Percentiles rank a stretch among this genome's conserved stretches.
These are phyloP conservation scores for Ascochyta clinopodiicola DNA, from an alignment of 2,329 filamentous ascomycete species.

Conservation along the genomic window DNA sequence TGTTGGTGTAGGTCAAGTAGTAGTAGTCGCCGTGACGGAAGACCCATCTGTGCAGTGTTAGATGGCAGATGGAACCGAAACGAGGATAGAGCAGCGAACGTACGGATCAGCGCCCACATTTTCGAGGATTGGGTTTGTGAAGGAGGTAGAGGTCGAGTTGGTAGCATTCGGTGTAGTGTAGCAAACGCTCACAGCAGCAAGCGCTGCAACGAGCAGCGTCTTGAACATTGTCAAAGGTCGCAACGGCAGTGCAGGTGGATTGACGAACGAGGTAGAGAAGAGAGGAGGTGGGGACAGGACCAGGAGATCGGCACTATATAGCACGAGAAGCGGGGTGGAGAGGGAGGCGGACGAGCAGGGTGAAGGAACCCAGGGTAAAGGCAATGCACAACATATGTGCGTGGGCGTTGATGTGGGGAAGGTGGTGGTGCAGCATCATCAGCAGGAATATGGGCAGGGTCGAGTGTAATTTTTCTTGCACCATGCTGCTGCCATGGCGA, in stretches of 20 bases:
- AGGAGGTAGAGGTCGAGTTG: slow-evolving; percentile 46
- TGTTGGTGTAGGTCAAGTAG: slow-evolving; percentile 56
- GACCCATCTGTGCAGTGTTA: slow-evolving; percentile 47
- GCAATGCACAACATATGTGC: slow-evolving; percentile 11
- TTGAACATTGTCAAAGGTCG: slow-evolving; percentile 25
- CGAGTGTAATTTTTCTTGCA: too few relatives aligned
- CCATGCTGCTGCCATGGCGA: too few relatives aligned
- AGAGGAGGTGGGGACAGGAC: background rate
- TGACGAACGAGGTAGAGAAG: background rate
- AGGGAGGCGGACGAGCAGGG: slow-evolving; percentile 1
- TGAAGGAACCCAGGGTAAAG: slow-evolving; percentile 9
- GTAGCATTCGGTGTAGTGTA: slow-evolving; percentile 18
- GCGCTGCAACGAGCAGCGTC: slow-evolving; percentile 23
- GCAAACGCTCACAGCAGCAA: slow-evolving; percentile 25
- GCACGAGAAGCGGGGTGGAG: slow-evolving; percentile 1
- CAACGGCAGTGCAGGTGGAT: background rate
- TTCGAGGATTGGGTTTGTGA: slow-evolving; percentile 54
- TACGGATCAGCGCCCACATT: slow-evolving; percentile 54
- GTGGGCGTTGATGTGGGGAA: slow-evolving; percentile 6
- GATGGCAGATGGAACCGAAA: background rate
- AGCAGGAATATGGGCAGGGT: background rate
- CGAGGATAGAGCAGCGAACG: slow-evolving; percentile 11
- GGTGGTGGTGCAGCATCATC: background rate
- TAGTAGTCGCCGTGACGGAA: slow-evolving; percentile 52
- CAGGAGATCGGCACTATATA: slow-evolving; percentile 6